A percentile compares a stretch with the other conserved stretches of the same genome.
These are phyloP conservation scores for Collybia mongolica DNA, from an alignment of 768 basidiomycete species.

Conservation along the genomic window DNA sequence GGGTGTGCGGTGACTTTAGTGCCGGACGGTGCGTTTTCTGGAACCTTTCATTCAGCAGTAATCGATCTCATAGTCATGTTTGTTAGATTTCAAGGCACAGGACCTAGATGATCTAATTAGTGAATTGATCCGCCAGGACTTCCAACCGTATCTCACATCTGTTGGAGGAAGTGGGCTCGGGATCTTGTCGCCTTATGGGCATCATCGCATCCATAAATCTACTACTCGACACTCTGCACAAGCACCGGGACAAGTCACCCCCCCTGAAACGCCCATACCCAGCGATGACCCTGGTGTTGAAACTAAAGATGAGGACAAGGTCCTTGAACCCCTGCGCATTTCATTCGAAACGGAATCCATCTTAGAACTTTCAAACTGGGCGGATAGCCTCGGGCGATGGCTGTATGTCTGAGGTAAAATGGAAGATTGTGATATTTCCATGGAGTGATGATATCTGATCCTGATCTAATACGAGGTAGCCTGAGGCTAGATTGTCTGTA, in stretches of 20 bases:
- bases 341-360: slow-evolving; percentile 42
- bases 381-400: slow-evolving; percentile 54
- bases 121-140: slow-evolving; percentile 61
- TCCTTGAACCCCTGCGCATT: slow-evolving; percentile 31
- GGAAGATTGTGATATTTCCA: background rate
- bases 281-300: slow-evolving; percentile 20
- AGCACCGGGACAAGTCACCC: slow-evolving; percentile 41
- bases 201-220: slow-evolving; percentile 37
- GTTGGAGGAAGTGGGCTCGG: slow-evolving; percentile 95
- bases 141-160: slow-evolving; percentile 84
- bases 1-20: slow-evolving; percentile 97
- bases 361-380: slow-evolving; percentile 53
- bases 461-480: background rate
- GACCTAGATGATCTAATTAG: slow-evolving; percentile 56
- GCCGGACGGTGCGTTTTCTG: slow-evolving; percentile 82
- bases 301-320: slow-evolving; percentile 19
- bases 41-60: slow-evolving; percentile 8
- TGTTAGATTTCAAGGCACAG: slow-evolving; percentile 66
- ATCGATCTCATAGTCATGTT: slow-evolving; percentile 11
- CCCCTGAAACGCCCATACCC: slow-evolving; percentile 46
- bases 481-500: background rate
- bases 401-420: slow-evolving; percentile 47
- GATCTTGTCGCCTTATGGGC: slow-evolving; percentile 64
- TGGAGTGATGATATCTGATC: background rate
- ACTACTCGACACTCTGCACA: slow-evolving; percentile 15